phyloP scores from a whole-genome alignment of 768 basidiomycete genomes.

The Phanerochaete carnosa region DNA sequence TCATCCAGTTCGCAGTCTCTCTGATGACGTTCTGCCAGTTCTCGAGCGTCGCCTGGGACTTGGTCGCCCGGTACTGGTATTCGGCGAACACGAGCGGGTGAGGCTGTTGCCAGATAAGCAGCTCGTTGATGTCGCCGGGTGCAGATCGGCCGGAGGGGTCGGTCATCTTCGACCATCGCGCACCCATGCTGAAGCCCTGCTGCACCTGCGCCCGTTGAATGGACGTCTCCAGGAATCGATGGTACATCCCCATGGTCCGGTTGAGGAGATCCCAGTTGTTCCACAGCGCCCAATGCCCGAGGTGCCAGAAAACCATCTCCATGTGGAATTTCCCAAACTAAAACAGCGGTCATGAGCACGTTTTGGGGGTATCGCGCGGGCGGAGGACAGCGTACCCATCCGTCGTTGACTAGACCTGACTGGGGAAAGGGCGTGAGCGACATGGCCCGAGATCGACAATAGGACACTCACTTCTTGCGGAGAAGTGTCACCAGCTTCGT shows the following conservation, averaged over 20 bases:
- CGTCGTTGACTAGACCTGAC: constrained; percentile 54
- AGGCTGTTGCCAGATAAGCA: constrained; percentile 61
- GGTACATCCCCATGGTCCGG: constrained; percentile 42
- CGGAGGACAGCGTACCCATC: constrained; percentile 41
- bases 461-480: constrained; percentile 51
- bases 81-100: constrained; percentile 58
- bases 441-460: not conserved
- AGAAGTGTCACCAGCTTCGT: constrained; percentile 53
- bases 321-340: constrained; percentile 53
- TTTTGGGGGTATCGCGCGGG: not conserved
- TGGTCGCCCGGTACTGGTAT: constrained; percentile 48
- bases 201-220: constrained; percentile 47
- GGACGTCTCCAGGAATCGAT: constrained; percentile 44
- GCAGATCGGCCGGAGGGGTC: constrained; percentile 56
- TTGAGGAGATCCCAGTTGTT: constrained; percentile 55
- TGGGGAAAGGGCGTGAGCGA: constrained; percentile 19
- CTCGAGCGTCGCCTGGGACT: constrained; percentile 35
- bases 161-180: constrained; percentile 64
- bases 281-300: constrained; percentile 58
- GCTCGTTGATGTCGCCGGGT: constrained; percentile 59
- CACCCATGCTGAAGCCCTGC: constrained; percentile 49
- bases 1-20: constrained; percentile 60
- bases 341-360: not conserved
- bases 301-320: constrained; percentile 64
- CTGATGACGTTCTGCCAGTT: constrained; percentile 52